Percentiles rank a stretch among this genome's conserved stretches.
Evolutionary conservation across 2,329 filamentous ascomycete genomes (phyloP).

Genomic region (Coleophoma eucalyptorum): DNA sequence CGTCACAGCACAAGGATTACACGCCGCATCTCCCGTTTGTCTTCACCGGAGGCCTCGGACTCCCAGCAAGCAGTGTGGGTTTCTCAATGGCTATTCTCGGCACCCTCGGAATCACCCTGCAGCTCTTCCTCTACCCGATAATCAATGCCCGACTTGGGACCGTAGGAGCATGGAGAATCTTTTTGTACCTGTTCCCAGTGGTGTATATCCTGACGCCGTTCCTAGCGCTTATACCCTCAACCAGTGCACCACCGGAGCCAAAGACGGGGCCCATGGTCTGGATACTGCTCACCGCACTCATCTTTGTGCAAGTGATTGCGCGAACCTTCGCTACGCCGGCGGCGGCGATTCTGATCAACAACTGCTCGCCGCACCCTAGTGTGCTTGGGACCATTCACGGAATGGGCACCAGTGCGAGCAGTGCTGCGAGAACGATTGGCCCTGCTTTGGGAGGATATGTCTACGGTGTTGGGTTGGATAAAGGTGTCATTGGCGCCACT

Average conservation of each 20-base stretch:
- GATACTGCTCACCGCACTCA: constrained; percentile 20
- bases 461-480: constrained; percentile 54
- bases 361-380: constrained; percentile 54
- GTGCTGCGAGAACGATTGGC: constrained; percentile 54
- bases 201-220: constrained; percentile 69
- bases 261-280: constrained; percentile 24
- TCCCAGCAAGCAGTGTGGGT: constrained; percentile 69
- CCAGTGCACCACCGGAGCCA: constrained; percentile 18
- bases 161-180: constrained; percentile 63
- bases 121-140: constrained; percentile 67
- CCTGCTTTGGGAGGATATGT: constrained; percentile 57
- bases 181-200: constrained; percentile 65
- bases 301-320: constrained; percentile 67
- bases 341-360: constrained; percentile 58
- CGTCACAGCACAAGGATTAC: constrained; percentile 47
- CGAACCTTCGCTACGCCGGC: constrained; percentile 64
- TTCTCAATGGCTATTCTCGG: constrained; percentile 75
- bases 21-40: constrained; percentile 27
- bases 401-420: constrained; percentile 54
- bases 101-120: constrained; percentile 68
- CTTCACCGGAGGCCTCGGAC: constrained; percentile 69
- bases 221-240: constrained; percentile 59
- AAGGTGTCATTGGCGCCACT: constrained; percentile 47
- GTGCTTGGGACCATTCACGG: constrained; percentile 56
- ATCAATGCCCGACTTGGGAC: constrained; percentile 66